A percentile compares a stretch with the other conserved stretches of the same genome.
These are phyloP conservation scores for Cryptococcus sp. DNA, from an alignment of 1,284 basidiomycete species.

Conservation along the genomic window DNA sequence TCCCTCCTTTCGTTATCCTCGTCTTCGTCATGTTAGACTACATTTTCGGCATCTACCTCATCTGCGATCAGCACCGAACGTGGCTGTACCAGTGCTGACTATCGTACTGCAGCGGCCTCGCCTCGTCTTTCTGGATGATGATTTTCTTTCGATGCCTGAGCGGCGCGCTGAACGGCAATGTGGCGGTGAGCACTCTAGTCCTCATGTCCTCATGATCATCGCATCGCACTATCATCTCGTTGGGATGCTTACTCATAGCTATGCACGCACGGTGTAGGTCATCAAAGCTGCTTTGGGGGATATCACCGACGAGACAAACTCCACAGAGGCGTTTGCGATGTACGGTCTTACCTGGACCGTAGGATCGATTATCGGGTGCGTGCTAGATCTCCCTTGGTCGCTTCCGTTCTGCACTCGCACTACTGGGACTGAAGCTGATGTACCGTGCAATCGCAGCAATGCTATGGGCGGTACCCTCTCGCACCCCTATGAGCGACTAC, in stretches of 20 bases:
- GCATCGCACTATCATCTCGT: background rate
- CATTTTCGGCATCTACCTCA: too few species aligned
- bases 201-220: too few species aligned
- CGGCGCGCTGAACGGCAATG: slow-evolving; percentile 51
- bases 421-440: background rate
- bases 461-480: slow-evolving; percentile 46
- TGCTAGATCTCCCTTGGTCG: background rate
- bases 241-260: background rate
- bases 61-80: too few species aligned
- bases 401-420: background rate
- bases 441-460: slow-evolving; percentile 22
- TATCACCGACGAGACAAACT: slow-evolving; percentile 51
- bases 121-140: slow-evolving; percentile 46
- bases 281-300: slow-evolving; percentile 50
- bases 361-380: slow-evolving; percentile 45
- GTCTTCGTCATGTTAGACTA: too few species aligned
- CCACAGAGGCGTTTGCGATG: slow-evolving; percentile 51
- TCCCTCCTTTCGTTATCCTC: too few species aligned
- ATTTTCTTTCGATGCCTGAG: slow-evolving; percentile 41
- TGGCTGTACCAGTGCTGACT: background rate
- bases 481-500: slow-evolving; percentile 55
- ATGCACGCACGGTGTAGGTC: slow-evolving; percentile 15
- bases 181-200: slow-evolving; percentile 42
- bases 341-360: slow-evolving; percentile 53
- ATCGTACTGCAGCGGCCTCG: slow-evolving; percentile 36